Evolutionary conservation across 768 basidiomycete species (phyloP).

Genomic region (Lentinus brumalis): DNA sequence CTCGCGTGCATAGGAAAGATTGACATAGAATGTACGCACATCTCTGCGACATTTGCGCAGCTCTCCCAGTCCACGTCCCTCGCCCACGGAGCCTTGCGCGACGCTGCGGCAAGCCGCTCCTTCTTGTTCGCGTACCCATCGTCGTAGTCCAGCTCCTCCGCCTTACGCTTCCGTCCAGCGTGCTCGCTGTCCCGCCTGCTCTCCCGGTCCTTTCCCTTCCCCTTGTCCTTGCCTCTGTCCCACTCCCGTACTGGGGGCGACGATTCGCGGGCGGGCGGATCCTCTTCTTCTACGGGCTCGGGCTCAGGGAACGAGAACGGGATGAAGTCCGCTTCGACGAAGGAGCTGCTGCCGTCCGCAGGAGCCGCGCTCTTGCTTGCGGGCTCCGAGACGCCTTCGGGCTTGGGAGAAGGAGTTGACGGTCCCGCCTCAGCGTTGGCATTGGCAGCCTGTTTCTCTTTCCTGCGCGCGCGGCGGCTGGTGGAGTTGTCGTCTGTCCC

Average conservation of each 20-base stretch:
- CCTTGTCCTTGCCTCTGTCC: constrained; percentile 27
- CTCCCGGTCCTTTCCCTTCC: constrained; percentile 7
- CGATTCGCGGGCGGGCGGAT: constrained; percentile 9
- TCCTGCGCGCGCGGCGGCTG: constrained; percentile 16
- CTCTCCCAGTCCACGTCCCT: constrained; percentile 67
- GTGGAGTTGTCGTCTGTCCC: constrained; percentile 8
- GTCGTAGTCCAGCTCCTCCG: constrained; percentile 47
- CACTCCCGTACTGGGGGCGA: constrained; percentile 25
- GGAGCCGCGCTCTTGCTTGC: not conserved
- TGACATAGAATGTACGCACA: constrained; percentile 52
- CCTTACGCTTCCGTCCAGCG: constrained; percentile 48
- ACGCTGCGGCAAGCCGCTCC: constrained; percentile 51
- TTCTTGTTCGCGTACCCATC: constrained; percentile 57
- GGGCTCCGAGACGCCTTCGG: not conserved
- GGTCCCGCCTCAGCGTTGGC: constrained; percentile 13
- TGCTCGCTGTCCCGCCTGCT: constrained; percentile 11
- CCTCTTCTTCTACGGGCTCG: constrained; percentile 17
- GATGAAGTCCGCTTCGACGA: constrained; percentile 33
- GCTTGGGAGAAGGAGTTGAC: not conserved
- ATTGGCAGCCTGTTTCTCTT: constrained; percentile 12
- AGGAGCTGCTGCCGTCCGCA: constrained; percentile 3
- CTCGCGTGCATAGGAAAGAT: not conserved
- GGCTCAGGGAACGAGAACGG: constrained; percentile 31
- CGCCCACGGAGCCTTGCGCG: constrained; percentile 67
- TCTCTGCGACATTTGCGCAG: constrained; percentile 79